phyloP scores from a whole-genome alignment of 179 eudicot genomes.

The Silene noctiflora region DNA sequence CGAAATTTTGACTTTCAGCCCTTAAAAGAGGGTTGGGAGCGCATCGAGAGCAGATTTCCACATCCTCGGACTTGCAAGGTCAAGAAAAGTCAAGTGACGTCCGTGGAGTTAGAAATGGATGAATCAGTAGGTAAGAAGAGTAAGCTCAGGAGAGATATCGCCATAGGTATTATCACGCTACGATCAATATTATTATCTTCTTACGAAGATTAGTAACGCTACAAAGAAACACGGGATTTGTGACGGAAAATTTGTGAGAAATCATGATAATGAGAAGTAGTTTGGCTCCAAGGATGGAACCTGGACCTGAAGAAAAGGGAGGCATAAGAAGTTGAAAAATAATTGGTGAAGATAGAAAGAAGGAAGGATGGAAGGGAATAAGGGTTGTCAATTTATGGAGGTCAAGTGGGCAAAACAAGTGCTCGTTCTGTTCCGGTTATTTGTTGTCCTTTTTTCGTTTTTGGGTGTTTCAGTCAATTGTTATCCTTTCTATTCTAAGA shows the following conservation, averaged over 20 bases:
- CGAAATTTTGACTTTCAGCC: not conserved
- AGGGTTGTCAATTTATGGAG: slow-evolving; percentile 17
- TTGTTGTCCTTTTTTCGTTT: no score
- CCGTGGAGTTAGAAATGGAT: slow-evolving; percentile 20
- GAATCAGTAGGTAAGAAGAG: slow-evolving; percentile 22
- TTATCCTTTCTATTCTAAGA: no score
- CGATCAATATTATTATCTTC: not conserved
- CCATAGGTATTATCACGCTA: slow-evolving; percentile 27
- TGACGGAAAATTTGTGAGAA: no score
- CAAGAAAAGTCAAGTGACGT: slow-evolving; percentile 53
- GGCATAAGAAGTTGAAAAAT: slow-evolving; percentile 9
- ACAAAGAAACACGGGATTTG: no score
- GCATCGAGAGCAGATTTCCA: not conserved
- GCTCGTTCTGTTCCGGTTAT: no score
- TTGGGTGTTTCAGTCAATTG: no score
- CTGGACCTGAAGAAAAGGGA: slow-evolving; percentile 19
- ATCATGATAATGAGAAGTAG: not conserved
- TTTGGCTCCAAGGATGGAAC: slow-evolving; percentile 27
- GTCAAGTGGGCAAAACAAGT: not conserved
- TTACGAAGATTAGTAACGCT: no score
- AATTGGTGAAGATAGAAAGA: not conserved
- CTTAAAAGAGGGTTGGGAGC: not conserved
- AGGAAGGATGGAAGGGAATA: not conserved
- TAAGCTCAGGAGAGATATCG: slow-evolving; percentile 68
- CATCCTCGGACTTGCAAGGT: slow-evolving; percentile 61